These are phyloP conservation scores for Coemansia sp. DNA, from an alignment of 192 early-diverging fungal genomes.

Conservation along the genomic window DNA sequence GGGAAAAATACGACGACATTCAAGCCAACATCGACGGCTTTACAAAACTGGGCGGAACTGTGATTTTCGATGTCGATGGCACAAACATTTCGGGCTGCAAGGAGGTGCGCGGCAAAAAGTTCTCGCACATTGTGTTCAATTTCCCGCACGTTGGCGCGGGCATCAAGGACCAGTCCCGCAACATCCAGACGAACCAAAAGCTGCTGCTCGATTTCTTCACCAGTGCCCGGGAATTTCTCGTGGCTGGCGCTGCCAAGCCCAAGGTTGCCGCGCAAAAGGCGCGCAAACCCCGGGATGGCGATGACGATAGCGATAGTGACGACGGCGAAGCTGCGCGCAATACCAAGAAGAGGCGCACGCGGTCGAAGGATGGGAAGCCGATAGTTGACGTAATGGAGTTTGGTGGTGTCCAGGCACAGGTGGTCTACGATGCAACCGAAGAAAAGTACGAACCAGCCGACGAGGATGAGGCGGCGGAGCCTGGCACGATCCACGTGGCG, in stretches of 20 bases:
- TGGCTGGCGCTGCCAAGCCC: constrained; percentile 12
- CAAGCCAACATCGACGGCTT: constrained; percentile 59
- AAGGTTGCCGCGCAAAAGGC: background rate
- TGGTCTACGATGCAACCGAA: constrained; percentile 12
- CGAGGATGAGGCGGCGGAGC: background rate
- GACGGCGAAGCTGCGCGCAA: too few relatives aligned
- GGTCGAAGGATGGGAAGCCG: background rate
- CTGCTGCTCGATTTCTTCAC: constrained; percentile 64
- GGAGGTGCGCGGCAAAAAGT: constrained; percentile 58
- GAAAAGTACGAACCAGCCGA: constrained; percentile 16
- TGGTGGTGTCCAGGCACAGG: constrained; percentile 33
- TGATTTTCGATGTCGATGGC: constrained; percentile 78
- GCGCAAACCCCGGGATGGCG: background rate
- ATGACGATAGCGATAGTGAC: background rate
- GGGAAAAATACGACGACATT: constrained; percentile 71
- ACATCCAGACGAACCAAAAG: constrained; percentile 77
- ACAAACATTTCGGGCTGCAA: constrained; percentile 62
- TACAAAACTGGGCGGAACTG: constrained; percentile 59
- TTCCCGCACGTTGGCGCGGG: constrained; percentile 93
- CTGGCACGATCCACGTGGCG: constrained; percentile 77
- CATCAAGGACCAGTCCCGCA: constrained; percentile 90
- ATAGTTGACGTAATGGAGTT: constrained; percentile 32
- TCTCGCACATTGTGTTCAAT: constrained; percentile 89
- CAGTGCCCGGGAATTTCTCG: constrained; percentile 56
- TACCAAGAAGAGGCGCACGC: constrained; percentile 9